phyloP scores from a whole-genome alignment of 208 protist genomes.

The Angomonas deanei region DNA sequence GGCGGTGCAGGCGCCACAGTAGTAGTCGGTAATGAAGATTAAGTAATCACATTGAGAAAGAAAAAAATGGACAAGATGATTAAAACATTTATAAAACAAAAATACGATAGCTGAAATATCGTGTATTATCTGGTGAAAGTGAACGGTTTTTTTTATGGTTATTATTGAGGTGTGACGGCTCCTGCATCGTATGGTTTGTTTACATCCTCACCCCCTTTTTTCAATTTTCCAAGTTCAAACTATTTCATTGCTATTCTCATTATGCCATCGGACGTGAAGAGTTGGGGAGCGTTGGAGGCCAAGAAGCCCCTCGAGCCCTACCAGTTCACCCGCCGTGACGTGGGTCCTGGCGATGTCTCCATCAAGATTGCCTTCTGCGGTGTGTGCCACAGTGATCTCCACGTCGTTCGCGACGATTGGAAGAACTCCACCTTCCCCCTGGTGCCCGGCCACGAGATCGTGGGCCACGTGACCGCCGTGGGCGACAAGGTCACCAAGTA shows the following conservation, averaged over 20 bases:
- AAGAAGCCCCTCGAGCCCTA: constrained; percentile 34
- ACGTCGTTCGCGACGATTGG: constrained; percentile 62
- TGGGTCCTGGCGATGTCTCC: constrained; percentile 38
- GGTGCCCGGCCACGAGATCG: constrained; percentile 76
- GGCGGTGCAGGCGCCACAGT: constrained; percentile 14
- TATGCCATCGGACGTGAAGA: constrained; percentile 27
- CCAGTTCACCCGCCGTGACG: constrained; percentile 33
- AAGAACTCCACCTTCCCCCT: constrained; percentile 39
- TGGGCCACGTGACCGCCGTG: constrained; percentile 56
- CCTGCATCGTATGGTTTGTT: constrained; percentile 1
- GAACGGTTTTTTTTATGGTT: not conserved
- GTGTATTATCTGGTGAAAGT: too few relatives aligned
- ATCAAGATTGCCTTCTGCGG: constrained; percentile 80
- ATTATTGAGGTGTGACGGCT: too few relatives aligned
- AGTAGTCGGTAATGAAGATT: constrained; percentile 35
- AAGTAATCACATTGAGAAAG: constrained; percentile 15
- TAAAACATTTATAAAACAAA: too few relatives aligned
- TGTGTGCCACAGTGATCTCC: constrained; percentile 82
- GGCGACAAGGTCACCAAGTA: constrained; percentile 62
- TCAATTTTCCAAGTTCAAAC: too few relatives aligned
- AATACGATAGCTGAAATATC: too few relatives aligned
- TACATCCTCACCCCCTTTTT: constrained; percentile 6
- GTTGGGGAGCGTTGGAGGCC: constrained; percentile 29
- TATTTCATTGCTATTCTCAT: constrained; percentile 12
- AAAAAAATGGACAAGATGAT: too few relatives aligned